A percentile compares a stretch with the other conserved stretches of the same genome.
phyloP scores from a whole-genome alignment of 768 basidiomycete species.

The Amanita inopinata region DNA sequence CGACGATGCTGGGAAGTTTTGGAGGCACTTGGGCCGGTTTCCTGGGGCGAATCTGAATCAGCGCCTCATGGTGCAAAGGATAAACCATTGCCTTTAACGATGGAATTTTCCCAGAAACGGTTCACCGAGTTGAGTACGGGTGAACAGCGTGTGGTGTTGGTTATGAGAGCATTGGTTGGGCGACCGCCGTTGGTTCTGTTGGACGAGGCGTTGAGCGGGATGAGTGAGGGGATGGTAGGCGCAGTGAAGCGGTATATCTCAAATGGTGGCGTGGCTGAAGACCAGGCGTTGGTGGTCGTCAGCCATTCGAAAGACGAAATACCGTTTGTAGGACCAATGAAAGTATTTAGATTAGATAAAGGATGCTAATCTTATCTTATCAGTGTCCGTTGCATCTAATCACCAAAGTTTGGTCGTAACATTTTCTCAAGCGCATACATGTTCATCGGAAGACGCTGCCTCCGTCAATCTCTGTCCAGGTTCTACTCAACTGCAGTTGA shows the following conservation, averaged over 20 bases:
- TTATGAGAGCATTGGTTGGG: constrained; percentile 80
- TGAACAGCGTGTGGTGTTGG: constrained; percentile 72
- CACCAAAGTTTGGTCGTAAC: too few species aligned
- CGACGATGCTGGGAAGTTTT: constrained; percentile 46
- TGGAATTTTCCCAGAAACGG: constrained; percentile 32
- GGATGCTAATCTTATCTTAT: too few species aligned
- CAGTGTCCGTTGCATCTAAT: too few species aligned
- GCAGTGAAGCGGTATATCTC: constrained; percentile 58
- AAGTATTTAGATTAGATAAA: constrained; percentile 19
- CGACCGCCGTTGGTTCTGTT: constrained; percentile 67
- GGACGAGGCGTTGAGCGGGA: constrained; percentile 91
- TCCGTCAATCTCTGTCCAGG: neutral
- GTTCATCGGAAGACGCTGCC: constrained; percentile 2
- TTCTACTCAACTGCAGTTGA: constrained; percentile 6
- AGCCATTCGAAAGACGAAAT: constrained; percentile 91
- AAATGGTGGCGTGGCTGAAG: constrained; percentile 34
- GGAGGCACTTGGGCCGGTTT: constrained; percentile 46
- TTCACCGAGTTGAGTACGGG: constrained; percentile 64
- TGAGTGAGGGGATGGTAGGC: constrained; percentile 72
- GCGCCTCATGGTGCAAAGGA: neutral
- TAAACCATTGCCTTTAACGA: constrained; percentile 14
- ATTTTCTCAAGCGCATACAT: too few species aligned
- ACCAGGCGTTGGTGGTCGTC: constrained; percentile 77
- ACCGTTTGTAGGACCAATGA: constrained; percentile 56
- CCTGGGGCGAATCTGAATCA: constrained; percentile 25